Evolutionary conservation across 2,329 filamentous ascomycete genomes (phyloP).

Genomic region (Xylariales sp.): DNA sequence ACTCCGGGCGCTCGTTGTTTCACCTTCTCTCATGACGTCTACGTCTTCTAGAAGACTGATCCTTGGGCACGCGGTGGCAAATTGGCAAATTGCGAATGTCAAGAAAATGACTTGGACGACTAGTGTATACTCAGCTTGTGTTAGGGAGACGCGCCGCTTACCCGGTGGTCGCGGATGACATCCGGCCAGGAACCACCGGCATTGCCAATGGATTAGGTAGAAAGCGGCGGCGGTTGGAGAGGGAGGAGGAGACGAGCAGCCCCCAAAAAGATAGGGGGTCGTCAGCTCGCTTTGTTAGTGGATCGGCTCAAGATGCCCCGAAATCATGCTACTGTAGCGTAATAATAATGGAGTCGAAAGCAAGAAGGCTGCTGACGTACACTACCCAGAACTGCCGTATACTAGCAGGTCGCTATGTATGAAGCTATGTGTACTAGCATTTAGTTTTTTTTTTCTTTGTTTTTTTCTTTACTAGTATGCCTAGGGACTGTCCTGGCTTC

Average conservation of each 20-base stretch:
- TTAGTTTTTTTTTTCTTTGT: too few relatives aligned
- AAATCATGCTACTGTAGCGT: not conserved
- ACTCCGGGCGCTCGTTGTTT: not conserved
- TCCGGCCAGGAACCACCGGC: slow-evolving; percentile 41
- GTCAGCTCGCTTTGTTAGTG: slow-evolving; percentile 12
- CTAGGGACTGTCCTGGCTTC: too few relatives aligned
- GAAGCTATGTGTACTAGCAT: too few relatives aligned
- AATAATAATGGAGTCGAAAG: not conserved
- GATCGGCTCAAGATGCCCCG: slow-evolving; percentile 15
- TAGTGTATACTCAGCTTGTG: slow-evolving; percentile 31
- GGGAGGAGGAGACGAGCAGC: not conserved
- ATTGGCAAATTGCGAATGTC: slow-evolving; percentile 34
- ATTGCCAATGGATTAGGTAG: not conserved
- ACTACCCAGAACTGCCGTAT: too few relatives aligned
- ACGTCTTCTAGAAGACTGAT: slow-evolving; percentile 10
- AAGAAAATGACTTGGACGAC: slow-evolving; percentile 7
- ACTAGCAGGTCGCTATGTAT: too few relatives aligned
- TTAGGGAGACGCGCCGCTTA: slow-evolving; percentile 38
- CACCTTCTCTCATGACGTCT: slow-evolving; percentile 4
- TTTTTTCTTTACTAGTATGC: too few relatives aligned
- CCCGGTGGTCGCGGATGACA: slow-evolving; percentile 44
- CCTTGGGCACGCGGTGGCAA: not conserved
- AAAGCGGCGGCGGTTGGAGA: not conserved
- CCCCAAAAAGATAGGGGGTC: not conserved
- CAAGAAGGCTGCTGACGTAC: slow-evolving; percentile 26